phyloP scores from a whole-genome alignment of 371 early-diverging fungal species.

The Massospora cicadina region DNA sequence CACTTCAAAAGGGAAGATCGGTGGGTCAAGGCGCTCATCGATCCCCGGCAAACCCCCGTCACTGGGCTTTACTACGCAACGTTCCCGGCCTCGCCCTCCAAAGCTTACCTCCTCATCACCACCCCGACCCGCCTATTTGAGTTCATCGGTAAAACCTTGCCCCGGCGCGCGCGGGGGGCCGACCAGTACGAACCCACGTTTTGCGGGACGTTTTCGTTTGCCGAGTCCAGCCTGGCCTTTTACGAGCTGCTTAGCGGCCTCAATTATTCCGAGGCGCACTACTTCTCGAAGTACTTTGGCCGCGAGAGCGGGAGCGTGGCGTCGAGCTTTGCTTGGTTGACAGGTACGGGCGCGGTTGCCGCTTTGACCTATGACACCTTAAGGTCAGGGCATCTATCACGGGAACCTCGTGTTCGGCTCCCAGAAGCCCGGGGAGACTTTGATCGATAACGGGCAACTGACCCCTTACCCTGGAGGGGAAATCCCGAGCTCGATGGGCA shows the following conservation, averaged over 20 bases:
- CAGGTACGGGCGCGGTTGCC: conserved; percentile 22
- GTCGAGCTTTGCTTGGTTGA: conserved; percentile 58
- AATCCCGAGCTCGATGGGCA: conserved; percentile 48
- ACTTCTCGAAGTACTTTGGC: conserved; percentile 44
- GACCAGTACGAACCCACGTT: conserved; percentile 8
- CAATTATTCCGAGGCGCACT: conserved; percentile 33
- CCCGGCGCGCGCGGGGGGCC: not conserved
- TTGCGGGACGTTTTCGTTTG: not conserved
- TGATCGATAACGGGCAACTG: conserved; percentile 54
- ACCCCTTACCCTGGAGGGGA: conserved; percentile 44
- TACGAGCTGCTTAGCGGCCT: conserved; percentile 58
- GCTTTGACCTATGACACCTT: not conserved
- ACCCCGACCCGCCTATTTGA: conserved; percentile 72
- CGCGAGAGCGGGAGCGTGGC: conserved; percentile 42
- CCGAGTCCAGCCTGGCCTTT: conserved; percentile 25
- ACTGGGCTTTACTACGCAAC: conserved; percentile 60
- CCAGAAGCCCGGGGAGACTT: conserved; percentile 53
- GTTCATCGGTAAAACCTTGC: conserved; percentile 38
- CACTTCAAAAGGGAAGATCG: conserved; percentile 64
- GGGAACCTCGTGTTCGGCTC: conserved; percentile 61
- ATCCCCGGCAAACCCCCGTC: conserved; percentile 33
- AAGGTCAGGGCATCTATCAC: conserved; percentile 61
- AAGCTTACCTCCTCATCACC: conserved; percentile 55
- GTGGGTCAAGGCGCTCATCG: conserved; percentile 32
- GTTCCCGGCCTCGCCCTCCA: conserved; percentile 45